A percentile compares a stretch with the other conserved stretches of the same genome.
These are phyloP conservation scores for Clavariopsis aquatica DNA, from an alignment of 495 filamentous ascomycete species.

Conservation along the genomic window DNA sequence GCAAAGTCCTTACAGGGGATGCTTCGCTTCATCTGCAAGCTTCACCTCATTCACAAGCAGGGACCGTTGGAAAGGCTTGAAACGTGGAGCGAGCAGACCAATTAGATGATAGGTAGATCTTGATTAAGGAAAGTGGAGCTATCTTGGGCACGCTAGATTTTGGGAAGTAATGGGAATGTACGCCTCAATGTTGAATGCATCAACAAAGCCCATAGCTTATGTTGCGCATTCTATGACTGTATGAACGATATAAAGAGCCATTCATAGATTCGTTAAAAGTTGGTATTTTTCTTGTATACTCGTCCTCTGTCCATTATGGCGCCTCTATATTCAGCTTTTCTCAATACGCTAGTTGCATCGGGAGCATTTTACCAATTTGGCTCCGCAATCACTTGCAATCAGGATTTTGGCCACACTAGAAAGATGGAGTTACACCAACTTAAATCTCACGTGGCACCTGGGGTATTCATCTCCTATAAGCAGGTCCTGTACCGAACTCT, in stretches of 20 bases:
- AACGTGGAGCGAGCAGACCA: slow-evolving; percentile 15
- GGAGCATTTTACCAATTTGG: neutral
- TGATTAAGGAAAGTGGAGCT: slow-evolving; percentile 12
- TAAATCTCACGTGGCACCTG: slow-evolving; percentile 8
- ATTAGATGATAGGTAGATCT: neutral
- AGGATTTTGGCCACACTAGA: neutral
- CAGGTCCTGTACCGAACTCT: neutral
- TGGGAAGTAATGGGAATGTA: too few species aligned
- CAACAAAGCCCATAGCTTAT: too few species aligned
- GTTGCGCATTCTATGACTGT: too few species aligned
- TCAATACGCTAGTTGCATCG: neutral
- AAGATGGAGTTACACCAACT: neutral
- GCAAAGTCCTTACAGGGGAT: neutral
- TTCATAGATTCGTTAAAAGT: too few species aligned
- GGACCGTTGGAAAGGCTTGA: neutral
- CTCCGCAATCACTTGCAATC: neutral
- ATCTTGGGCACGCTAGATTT: too few species aligned
- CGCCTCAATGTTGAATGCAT: too few species aligned
- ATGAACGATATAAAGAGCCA: too few species aligned
- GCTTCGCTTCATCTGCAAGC: too few species aligned
- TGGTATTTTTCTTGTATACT: too few species aligned
- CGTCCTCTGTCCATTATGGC: slow-evolving; percentile 1
- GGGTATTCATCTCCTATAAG: slow-evolving; percentile 17
- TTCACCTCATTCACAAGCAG: neutral
- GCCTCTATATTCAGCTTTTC: slow-evolving; percentile 5